Evolutionary conservation across 2,329 filamentous ascomycete species (phyloP), one percentile per base, ranked within the genome.

Genomic region (Truncatella angustata): DNA sequence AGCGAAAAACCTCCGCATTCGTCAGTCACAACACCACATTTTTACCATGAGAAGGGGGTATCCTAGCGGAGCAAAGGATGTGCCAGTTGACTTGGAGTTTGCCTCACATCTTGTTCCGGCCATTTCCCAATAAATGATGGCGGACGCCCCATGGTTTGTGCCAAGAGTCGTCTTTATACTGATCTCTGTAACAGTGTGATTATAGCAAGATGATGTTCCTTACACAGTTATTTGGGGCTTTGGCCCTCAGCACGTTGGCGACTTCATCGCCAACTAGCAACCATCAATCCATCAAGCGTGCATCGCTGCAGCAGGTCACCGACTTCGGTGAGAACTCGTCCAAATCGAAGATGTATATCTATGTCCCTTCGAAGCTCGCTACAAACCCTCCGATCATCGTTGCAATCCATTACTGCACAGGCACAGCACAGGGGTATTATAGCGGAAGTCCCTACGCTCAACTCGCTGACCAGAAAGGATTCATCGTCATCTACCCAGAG

Each of bases 401-500:
- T 20, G 58, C 51, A 32, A 32, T 32, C 14, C 28, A 32, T 1
- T 32, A 32, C 14, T 32, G 28, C 28, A 32, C 28, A 7, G 2
- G 28, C 28, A 32, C 28, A 9, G 28, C 28, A 32, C 28, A 32
- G 28, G 28, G 28, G 14, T 32, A 32, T 14, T 32, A 32, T 32
- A 32, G 28, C 14, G 28, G 28, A 32, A 32, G 28, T 32, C 28
- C 28, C 14, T 32, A 14, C 14, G 28, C 2, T 14, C 28, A 32
- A 14, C 28, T 32, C 14, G 28, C 65, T 16, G 66, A 71, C 52
- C 56, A 55, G 39, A 70, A 68, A 54, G 68, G 68, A 0, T 71
- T 68, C 56, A 66, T 70, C 52, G 73, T 76, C 45, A 76, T 83
- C 52, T 83, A 78, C 67, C 79, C 79, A 3, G 70, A 67, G 51